phyloP scores from a whole-genome alignment of 163 green algal genomes.

The Scenedesmus sp. region DNA sequence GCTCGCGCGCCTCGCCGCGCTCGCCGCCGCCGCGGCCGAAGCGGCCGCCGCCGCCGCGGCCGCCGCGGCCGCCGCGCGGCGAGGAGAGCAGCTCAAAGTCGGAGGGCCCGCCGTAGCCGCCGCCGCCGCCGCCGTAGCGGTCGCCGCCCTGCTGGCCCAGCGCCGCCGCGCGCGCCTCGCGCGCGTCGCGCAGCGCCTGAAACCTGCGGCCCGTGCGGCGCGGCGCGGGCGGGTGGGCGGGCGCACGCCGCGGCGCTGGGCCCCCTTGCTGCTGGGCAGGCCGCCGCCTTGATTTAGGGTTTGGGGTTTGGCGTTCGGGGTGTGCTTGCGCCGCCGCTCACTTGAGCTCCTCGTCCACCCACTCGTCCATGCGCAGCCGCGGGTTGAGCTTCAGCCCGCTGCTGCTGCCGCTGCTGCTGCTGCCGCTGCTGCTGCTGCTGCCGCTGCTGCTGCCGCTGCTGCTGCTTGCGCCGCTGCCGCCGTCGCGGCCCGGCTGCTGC shows the following conservation, averaged over 20 bases:
- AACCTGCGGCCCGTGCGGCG: not conserved
- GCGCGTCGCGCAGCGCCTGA: conserved; percentile 4
- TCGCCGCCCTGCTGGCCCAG: not conserved
- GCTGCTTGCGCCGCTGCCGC: not conserved
- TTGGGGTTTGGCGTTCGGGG: too few relatives aligned
- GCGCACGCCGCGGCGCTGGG: too few relatives aligned
- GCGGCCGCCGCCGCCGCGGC: not conserved
- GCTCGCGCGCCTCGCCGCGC: conserved; percentile 8
- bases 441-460: conserved; percentile 17
- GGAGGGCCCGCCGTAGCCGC: not conserved
- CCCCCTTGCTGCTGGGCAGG: too few relatives aligned
- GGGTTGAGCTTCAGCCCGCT: conserved; percentile 64
- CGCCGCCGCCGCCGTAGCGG: not conserved
- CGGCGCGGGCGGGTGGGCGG: not conserved
- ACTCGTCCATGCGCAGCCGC: conserved; percentile 49
- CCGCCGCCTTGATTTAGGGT: too few relatives aligned
- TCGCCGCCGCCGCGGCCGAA: not conserved
- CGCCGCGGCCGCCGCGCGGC: not conserved
- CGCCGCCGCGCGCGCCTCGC: not conserved
- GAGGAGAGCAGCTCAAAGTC: too few relatives aligned
- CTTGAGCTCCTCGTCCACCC: conserved; percentile 45
- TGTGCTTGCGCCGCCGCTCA: too few relatives aligned
- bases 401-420: not conserved
- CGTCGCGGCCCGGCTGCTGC: conserved; percentile 39
- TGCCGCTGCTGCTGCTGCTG: conserved; percentile 32